These are phyloP conservation scores for Symbiodinium pilosum DNA, from an alignment of 73 alveolate species.

Conservation along the genomic window DNA sequence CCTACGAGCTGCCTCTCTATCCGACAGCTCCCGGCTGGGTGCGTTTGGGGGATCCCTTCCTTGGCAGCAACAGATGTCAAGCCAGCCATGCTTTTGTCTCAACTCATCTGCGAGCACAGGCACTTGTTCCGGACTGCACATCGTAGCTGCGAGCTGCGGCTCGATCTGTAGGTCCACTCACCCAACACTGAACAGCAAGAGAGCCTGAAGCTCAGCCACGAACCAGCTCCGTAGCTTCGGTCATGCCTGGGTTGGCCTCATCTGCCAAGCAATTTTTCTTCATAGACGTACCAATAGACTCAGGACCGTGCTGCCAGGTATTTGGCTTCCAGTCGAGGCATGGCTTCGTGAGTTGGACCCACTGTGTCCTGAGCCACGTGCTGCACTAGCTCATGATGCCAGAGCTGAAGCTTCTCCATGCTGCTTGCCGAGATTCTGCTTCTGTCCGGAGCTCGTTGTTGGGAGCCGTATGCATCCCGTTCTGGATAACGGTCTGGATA, in stretches of 20 bases:
- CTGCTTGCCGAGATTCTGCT: not conserved
- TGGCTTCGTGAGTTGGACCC: not conserved
- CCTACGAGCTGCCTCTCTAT: not conserved
- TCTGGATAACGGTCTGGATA: not conserved
- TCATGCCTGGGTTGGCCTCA: not conserved
- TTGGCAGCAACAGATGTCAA: no score
- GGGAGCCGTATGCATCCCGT: not conserved
- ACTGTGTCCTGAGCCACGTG: not conserved
- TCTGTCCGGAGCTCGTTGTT: not conserved
- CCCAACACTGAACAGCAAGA: not conserved
- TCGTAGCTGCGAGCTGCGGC: not conserved
- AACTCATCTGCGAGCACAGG: not conserved
- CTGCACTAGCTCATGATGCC: no score
- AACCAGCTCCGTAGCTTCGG: not conserved
- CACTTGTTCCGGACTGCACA: not conserved
- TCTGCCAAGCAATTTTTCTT: no score
- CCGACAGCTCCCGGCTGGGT: not conserved
- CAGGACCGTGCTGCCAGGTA: not conserved
- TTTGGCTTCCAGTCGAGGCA: conserved; percentile 5
- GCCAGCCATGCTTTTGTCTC: no score
- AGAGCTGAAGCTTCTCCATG: no score
- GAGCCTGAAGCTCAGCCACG: not conserved
- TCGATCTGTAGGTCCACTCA: not conserved
- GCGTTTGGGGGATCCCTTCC: not conserved
- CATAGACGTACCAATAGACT: not conserved